Base-by-base conservation (phyloP, 108 stramenopile species). In the Nitzschia sp. region DNA sequence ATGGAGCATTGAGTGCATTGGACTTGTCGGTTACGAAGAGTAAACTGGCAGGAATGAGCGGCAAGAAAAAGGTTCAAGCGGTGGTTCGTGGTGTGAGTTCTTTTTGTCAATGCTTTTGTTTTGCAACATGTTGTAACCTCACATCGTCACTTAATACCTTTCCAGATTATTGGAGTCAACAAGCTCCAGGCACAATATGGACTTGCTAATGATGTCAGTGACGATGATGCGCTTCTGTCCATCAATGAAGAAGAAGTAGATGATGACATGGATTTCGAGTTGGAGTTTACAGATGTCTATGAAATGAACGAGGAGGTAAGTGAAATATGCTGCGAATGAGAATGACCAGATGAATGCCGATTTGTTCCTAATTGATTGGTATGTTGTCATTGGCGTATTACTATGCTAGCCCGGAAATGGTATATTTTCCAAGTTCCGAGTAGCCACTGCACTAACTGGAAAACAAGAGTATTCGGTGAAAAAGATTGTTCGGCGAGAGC, bases 401-500 rank as follows among this genome's bases (percentile, higher is more conserved):
- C 14, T 5, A 10, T 59, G 6, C 5, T 24, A 69, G 80, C 71
- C 86, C 21, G 88, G 85, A 40, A 70, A 80, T 42, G 88, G 88
- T 20, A 75, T 73, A 10, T 85, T 83, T 43, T 70, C 80, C 0
- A 76, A 80, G 7, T 67, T 83, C 0, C 70, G 70, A 53, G 75
- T 82, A 65, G 79, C 76, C 48, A 77, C 61, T 12, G 75, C 85
- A 75, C 69, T 66, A 38, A 55, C 65, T n/a, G 54, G 80, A 10
- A 70, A 74, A n/a, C 55, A 63, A 5, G 55, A 68, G 21, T 80
- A 77, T 53, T 80, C 84, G 3, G 71, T 89, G 24, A 89, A 89
- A 59, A 75, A 79, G 44, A 59, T 89, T 19, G 69, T 72, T 20
- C 75, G 84, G n/a, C 72, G 70, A 20, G 70, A 70, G 52, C 63